Evolutionary conservation across 768 basidiomycete species (phyloP).

Genomic region (Russula vinacea): DNA sequence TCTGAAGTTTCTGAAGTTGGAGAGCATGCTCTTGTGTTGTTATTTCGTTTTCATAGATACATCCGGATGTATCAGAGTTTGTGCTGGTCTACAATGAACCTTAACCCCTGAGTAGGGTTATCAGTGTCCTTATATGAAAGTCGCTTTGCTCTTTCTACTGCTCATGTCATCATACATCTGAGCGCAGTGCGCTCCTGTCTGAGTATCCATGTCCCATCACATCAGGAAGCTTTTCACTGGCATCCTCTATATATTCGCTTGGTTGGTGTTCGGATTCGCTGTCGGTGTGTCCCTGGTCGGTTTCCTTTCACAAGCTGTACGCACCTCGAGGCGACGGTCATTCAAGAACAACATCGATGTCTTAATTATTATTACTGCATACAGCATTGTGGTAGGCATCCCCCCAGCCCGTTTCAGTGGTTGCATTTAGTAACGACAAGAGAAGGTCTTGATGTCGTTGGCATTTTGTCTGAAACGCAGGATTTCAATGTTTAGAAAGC

Average conservation of each 20-base stretch:
- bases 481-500: constrained; percentile 58
- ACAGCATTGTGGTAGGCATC: constrained; percentile 58
- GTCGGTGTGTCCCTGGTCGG: constrained; percentile 61
- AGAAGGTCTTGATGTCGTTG: constrained; percentile 53
- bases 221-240: constrained; percentile 21
- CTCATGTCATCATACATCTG: background rate
- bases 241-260: constrained; percentile 38
- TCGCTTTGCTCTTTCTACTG: no score
- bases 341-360: constrained; percentile 67
- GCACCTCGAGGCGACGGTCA: constrained; percentile 52
- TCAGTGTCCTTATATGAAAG: background rate
- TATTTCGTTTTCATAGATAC: constrained; percentile 8
- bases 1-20: background rate
- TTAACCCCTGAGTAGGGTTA: constrained; percentile 19
- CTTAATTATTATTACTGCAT: constrained; percentile 65
- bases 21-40: constrained; percentile 2
- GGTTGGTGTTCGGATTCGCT: constrained; percentile 39
- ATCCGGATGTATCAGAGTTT: constrained; percentile 21
- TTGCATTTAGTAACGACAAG: background rate
- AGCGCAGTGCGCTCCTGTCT: background rate
- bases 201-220: constrained; percentile 16
- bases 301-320: constrained; percentile 68
- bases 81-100: background rate
- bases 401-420: background rate
- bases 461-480: constrained; percentile 66